Conservation (phyloP, 164 flowering plant species). For the Platanus orientalis region DNA sequence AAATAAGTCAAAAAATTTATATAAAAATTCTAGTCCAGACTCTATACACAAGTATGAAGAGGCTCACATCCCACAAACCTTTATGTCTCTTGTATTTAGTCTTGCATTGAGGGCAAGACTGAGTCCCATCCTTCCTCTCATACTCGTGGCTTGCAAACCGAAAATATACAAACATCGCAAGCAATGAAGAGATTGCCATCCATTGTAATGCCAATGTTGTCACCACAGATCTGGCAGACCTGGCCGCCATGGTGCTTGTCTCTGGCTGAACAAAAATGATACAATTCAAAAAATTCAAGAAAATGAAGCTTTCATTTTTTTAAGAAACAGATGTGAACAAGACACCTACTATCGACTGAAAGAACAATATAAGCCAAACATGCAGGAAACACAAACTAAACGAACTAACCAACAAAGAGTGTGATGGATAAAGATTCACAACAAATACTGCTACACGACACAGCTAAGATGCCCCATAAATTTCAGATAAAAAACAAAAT, state of each 20-base stretch:
- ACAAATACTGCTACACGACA: too few species aligned
- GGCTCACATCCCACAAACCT: slow-evolving; percentile 22
- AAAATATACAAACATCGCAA: slow-evolving; percentile 53
- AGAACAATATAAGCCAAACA: not conserved
- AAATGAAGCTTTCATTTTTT: not conserved
- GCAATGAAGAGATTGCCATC: too few species aligned
- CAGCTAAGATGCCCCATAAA: not conserved
- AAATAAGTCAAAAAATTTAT: not conserved
- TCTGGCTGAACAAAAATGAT: slow-evolving; percentile 27
- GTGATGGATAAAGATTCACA: too few species aligned
- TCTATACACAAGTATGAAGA: not conserved
- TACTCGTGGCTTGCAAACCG: slow-evolving; percentile 59
- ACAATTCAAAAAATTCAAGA: not conserved
- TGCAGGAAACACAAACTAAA: not conserved
- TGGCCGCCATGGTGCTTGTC: slow-evolving; percentile 37
- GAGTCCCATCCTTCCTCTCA: slow-evolving; percentile 56
- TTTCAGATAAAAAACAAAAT: too few species aligned
- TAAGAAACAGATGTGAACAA: not conserved
- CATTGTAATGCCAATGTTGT: slow-evolving; percentile 33
- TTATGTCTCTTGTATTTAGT: too few species aligned
- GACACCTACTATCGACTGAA: not conserved
- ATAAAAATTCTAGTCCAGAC: not conserved
- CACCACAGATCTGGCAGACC: too few species aligned
- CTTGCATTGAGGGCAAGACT: too few species aligned
- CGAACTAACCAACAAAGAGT: too few species aligned